phyloP scores from a whole-genome alignment of 441 rosid genomes.

The Eutrema salsugineum region DNA sequence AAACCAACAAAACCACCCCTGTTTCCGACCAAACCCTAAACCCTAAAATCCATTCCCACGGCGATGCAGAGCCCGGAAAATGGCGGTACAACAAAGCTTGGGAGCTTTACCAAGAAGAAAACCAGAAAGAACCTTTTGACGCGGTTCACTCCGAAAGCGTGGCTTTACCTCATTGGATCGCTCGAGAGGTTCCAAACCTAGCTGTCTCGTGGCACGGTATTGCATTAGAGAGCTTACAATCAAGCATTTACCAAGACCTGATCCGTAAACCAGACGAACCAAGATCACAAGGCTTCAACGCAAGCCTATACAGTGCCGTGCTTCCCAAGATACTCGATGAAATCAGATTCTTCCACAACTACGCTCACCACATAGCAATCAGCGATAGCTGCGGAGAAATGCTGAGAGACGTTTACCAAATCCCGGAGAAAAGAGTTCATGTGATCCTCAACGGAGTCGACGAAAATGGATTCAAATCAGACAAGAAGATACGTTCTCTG shows the following conservation, averaged over 20 bases:
- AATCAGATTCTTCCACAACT: conserved; percentile 79
- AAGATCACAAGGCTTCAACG: conserved; percentile 46
- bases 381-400: conserved; percentile 96
- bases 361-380: conserved; percentile 79
- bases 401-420: conserved; percentile 84
- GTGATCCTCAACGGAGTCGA: conserved; percentile 88
- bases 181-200: conserved; percentile 56
- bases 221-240: conserved; percentile 79
- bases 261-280: conserved; percentile 63
- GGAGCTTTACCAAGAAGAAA: conserved; percentile 71
- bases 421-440: conserved; percentile 75
- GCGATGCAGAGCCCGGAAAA: conserved; percentile 64
- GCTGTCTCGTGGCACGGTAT: conserved; percentile 96
- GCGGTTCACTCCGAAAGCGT: conserved; percentile 92
- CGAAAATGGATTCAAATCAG: conserved; percentile 52
- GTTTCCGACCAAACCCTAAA: not conserved
- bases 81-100: conserved; percentile 82
- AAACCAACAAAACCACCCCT: not conserved
- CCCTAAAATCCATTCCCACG: conserved; percentile 63
- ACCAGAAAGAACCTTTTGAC: conserved; percentile 51
- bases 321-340: conserved; percentile 74
- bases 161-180: conserved; percentile 76
- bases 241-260: conserved; percentile 76
- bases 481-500: conserved; percentile 38
- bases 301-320: conserved; percentile 50